Percentiles rank a stretch among this genome's conserved stretches.
These are phyloP conservation scores for Colletotrichum liriopes DNA, from an alignment of 2,329 filamentous ascomycete genomes.

Conservation along the genomic window DNA sequence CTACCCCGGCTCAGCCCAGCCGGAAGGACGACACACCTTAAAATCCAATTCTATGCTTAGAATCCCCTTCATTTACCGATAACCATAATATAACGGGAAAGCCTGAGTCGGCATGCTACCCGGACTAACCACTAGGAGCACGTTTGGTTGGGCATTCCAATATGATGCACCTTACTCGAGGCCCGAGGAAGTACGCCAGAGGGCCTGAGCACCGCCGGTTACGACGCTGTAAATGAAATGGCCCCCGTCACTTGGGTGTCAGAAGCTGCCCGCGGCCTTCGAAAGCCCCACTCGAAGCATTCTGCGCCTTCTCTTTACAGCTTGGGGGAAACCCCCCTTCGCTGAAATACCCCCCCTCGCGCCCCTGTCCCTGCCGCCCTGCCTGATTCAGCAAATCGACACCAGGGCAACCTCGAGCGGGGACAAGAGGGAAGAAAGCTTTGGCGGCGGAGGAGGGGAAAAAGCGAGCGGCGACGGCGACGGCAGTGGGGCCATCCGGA, in stretches of 20 bases:
- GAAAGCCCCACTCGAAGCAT: constrained; percentile 3
- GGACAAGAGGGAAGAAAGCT: background rate
- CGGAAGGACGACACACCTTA: background rate
- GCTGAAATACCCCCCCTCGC: constrained; percentile 8
- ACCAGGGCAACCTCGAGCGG: background rate
- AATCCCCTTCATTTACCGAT: background rate
- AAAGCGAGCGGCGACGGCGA: constrained; percentile 2
- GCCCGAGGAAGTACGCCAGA: background rate
- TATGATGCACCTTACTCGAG: background rate
- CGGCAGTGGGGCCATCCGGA: background rate
- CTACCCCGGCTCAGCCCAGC: constrained; percentile 2
- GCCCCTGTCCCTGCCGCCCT: constrained; percentile 16
- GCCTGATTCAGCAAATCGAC: constrained; percentile 23
- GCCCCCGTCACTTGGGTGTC: background rate
- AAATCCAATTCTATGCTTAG: constrained; percentile 12
- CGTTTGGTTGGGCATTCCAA: background rate
- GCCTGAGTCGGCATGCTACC: background rate
- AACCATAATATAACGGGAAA: background rate
- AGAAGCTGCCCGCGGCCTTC: background rate
- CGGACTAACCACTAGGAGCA: background rate
- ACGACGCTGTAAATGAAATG: background rate
- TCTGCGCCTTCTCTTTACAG: constrained; percentile 35
- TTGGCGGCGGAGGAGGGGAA: background rate
- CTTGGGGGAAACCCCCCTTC: constrained; percentile 8
- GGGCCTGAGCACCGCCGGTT: background rate